Evolutionary conservation across 805 yeast genomes (phyloP), one percentile per base, ranked within the genome.

Genomic region (Kodamaea sagamina): DNA sequence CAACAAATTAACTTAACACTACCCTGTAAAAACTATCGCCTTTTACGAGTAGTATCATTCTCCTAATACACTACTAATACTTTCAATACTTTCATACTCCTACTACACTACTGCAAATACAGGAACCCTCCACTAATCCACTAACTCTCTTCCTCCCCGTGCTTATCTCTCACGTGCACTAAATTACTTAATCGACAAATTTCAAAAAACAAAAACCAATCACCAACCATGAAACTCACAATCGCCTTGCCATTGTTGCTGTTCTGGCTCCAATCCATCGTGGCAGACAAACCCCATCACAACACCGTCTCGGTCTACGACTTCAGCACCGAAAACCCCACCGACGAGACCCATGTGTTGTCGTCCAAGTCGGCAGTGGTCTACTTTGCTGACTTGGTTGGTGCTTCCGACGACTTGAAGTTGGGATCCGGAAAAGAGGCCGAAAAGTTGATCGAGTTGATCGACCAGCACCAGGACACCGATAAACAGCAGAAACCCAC

Each of bases 321-420:
- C 11, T 38, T 49, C 38, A 27, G 38, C 34, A 12, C 38, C 13
- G 19, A 21, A n/a, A 6, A 12, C 21, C 16, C 39, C 29, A n/a
- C 27, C 24, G 9, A 28, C 3, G 29, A 31, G 5, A 24, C 35
- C 32, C 25, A 22, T 21, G 39, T 35, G 13, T 39, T 46, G 26
- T 21, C 35, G 6, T 36, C 39, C 17, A 31, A 55, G 18, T 70
- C 68, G 39, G 71, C 77, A 2, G 55, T 66, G 24, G 54, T 68
- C 43, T 73, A 71, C 51, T 65, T 77, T 47, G 73, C 78, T 28
- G 78, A 75, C 49, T 67, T 64, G 43, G 63, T 73, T 41, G 76
- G 65, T 16, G 63, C 71, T 17, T 63, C 73, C 16, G 65, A 62
- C 16, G 57, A 58, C 46, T 68, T 65, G 48, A 52, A 58, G 24